A percentile compares a stretch with the other conserved stretches of the same genome.
phyloP scores from a whole-genome alignment of 2,329 filamentous ascomycete genomes.

The Epichloe gansuensis region DNA sequence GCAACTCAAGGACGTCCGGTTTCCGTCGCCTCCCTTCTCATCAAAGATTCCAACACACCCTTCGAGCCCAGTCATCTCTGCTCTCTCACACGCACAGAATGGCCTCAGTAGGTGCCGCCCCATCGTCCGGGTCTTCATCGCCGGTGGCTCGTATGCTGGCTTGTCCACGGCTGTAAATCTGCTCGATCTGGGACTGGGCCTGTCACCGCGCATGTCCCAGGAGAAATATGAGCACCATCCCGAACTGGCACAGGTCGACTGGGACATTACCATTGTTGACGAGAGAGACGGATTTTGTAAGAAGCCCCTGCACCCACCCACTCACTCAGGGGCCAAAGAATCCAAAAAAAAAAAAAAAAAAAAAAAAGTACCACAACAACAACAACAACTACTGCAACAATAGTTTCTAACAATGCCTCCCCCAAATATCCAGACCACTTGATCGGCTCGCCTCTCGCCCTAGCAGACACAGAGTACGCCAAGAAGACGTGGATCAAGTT shows the following conservation, averaged over 20 bases:
- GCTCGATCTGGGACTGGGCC: conserved; percentile 49
- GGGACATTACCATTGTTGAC: conserved; percentile 64
- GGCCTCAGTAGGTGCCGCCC: conserved; percentile 15
- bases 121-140: conserved; percentile 48
- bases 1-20: background rate
- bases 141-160: conserved; percentile 63
- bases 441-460: conserved; percentile 62
- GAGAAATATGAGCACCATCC: conserved; percentile 27
- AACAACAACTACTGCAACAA: too few species aligned
- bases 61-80: too few species aligned
- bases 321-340: too few species aligned
- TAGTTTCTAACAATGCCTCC: background rate
- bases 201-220: conserved; percentile 32
- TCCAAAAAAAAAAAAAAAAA: background rate
- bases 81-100: conserved; percentile 9
- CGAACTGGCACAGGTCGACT: conserved; percentile 34
- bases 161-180: conserved; percentile 56
- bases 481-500: conserved; percentile 60
- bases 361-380: background rate
- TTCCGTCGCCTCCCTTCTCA: background rate
- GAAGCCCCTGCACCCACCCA: conserved; percentile 13
- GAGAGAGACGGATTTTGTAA: conserved; percentile 75
- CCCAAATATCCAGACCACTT: conserved; percentile 46
- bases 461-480: conserved; percentile 51
- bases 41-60: background rate